Base-by-base conservation (phyloP, 345 rosid genomes). In the rapeseed (Brassica napus) region DNA sequence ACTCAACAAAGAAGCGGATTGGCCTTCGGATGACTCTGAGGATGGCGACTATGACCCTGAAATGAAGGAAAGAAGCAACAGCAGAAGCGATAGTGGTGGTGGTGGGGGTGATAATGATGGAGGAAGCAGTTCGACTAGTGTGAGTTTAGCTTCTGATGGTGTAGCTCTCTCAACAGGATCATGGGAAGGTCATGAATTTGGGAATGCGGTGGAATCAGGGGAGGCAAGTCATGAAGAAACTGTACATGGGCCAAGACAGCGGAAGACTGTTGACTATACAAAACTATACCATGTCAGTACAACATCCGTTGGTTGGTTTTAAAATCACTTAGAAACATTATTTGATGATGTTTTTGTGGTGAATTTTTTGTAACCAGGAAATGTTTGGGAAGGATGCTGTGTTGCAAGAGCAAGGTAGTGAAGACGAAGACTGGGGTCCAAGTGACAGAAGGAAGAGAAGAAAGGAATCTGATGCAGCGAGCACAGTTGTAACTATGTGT, bases 371-470 rank as follows among this genome's bases (percentile, higher is more conserved):
- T 47, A 16, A 85, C 31, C 39, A 95, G 99, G 99, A 93, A 86
- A 93, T 95, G 98, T 95, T 95, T 76, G 99, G 99, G 75, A 95
- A 90, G 86, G 99, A 93, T 83, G 92, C 89, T 72, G 81, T 79
- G 65, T 80, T 82, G 55, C 83, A 78, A 59, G 98, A 92, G 69
- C 94, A 87, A 85, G 83, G 86, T 61, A 95, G 97, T 47, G 99
- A 95, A 84, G 99, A 95, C 83, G 99, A 95, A 86, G 99, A 95
- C 78, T 95, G 98, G 99, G 99, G 99, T 83, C 99, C 99, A 54
- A 77, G 82, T 49, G 89, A 87, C 78, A 88, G 88, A 86, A 91
- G 87, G 79, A 85, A 89, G 69, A 90, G 87, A 81, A 87, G 58
- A 85, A 93, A 89, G 79, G 97, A 90, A 75, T 86, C 97, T 11